These are phyloP conservation scores for Linaria vulgaris DNA, from an alignment of 257 asterid genomes.

Conservation along the genomic window DNA sequence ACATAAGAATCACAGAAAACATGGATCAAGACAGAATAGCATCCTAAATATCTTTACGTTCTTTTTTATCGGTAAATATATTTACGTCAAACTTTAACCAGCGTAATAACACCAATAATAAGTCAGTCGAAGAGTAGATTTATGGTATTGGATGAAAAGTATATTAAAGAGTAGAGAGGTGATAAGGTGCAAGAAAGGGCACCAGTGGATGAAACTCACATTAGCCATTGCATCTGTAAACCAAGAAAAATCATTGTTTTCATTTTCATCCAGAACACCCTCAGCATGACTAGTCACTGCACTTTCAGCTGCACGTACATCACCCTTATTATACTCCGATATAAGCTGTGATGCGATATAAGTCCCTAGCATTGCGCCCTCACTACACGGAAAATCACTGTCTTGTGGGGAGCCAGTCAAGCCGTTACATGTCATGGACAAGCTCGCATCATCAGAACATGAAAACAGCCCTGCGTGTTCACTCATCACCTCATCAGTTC, in stretches of 20 bases:
- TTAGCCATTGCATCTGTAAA: constrained; percentile 23
- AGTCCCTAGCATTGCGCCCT: constrained; percentile 36
- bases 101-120: neutral
- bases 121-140: neutral
- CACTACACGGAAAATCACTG: constrained; percentile 36
- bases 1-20: too few relatives aligned
- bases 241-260: constrained; percentile 23
- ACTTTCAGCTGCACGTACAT: constrained; percentile 37
- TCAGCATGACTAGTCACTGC: constrained; percentile 41
- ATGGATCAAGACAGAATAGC: too few relatives aligned
- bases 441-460: constrained; percentile 27
- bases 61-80: too few relatives aligned
- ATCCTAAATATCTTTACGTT: neutral
- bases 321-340: constrained; percentile 37
- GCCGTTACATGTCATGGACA: constrained; percentile 32
- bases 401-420: constrained; percentile 35
- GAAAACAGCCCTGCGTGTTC: constrained; percentile 47
- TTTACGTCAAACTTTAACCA: neutral
- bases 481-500: constrained; percentile 37
- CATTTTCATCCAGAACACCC: constrained; percentile 26
- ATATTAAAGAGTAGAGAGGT: neutral
- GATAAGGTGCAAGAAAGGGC: neutral
- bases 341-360: constrained; percentile 45
- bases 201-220: constrained; percentile 29
- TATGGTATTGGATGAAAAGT: neutral